These are phyloP conservation scores for Populus euphratica DNA, from an alignment of 345 rosid genomes.

Conservation along the genomic window DNA sequence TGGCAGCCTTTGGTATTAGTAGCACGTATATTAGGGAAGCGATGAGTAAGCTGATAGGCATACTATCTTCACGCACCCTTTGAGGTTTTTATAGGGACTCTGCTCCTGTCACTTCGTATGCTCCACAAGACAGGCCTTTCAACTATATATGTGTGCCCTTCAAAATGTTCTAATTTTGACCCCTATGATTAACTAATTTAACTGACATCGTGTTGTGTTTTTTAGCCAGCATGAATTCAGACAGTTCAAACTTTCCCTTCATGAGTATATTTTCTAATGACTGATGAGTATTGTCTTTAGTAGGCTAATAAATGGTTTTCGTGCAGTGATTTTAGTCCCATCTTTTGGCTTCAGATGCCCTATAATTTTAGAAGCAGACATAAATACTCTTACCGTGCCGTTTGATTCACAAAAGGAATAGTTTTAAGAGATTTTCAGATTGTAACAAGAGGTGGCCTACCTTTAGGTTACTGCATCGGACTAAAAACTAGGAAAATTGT, in stretches of 20 bases:
- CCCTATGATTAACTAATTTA: no score
- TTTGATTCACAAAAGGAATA: neutral
- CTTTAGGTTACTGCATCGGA: no score
- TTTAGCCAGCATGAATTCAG: no score
- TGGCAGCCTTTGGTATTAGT: no score
- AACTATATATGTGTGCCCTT: neutral
- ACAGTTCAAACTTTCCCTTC: no score
- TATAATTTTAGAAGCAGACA: neutral
- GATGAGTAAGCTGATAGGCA: neutral
- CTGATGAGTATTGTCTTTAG: neutral
- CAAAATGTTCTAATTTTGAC: neutral
- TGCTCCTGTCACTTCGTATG: neutral
- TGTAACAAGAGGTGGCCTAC: no score
- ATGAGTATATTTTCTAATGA: no score
- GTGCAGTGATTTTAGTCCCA: neutral
- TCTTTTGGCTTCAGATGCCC: no score
- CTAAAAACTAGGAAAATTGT: no score
- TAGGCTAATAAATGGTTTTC: no score
- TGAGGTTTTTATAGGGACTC: neutral
- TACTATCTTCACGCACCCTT: neutral
- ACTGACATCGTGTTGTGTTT: no score
- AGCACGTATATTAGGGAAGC: neutral
- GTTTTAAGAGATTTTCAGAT: no score
- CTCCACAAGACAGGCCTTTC: neutral
- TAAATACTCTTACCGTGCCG: neutral